Evolutionary conservation across 2,329 filamentous ascomycete species (phyloP).

Genomic region (Albophoma yamanashiensis): DNA sequence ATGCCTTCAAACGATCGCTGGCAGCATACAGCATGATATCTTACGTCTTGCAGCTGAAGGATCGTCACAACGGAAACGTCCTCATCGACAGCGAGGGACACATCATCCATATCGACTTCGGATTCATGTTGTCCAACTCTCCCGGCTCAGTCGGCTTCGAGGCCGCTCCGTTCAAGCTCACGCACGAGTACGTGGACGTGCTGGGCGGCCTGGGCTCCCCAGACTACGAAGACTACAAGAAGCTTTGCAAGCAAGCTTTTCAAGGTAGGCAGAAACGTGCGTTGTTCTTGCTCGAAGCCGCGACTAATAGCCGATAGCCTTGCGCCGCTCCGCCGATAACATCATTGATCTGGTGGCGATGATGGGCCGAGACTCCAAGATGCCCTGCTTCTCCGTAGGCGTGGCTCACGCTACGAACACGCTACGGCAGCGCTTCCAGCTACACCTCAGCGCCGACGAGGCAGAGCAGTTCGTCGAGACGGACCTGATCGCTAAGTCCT

Average conservation of each 20-base stretch:
- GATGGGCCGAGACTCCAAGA: slow-evolving; percentile 74
- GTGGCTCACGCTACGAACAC: slow-evolving; percentile 59
- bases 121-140: slow-evolving; percentile 82
- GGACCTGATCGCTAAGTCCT: slow-evolving; percentile 68
- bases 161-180: slow-evolving; percentile 78
- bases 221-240: slow-evolving; percentile 67
- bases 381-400: slow-evolving; percentile 73
- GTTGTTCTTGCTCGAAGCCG: too few species aligned
- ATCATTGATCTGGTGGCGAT: slow-evolving; percentile 74
- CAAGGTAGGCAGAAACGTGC: slow-evolving; percentile 43
- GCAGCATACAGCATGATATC: slow-evolving; percentile 80
- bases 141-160: slow-evolving; percentile 78
- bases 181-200: slow-evolving; percentile 77
- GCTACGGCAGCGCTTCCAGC: slow-evolving; percentile 65
- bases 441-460: slow-evolving; percentile 73
- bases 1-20: slow-evolving; percentile 71
- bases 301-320: slow-evolving; percentile 32
- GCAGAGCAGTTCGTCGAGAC: slow-evolving; percentile 73
- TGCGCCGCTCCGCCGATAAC: slow-evolving; percentile 68
- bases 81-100: slow-evolving; percentile 78
- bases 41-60: slow-evolving; percentile 75
- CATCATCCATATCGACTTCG: slow-evolving; percentile 83
- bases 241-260: slow-evolving; percentile 72
- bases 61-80: slow-evolving; percentile 79
- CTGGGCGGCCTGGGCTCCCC: slow-evolving; percentile 61